These are phyloP conservation scores for Russula brevipes DNA, from an alignment of 768 basidiomycete genomes.

Conservation along the genomic window DNA sequence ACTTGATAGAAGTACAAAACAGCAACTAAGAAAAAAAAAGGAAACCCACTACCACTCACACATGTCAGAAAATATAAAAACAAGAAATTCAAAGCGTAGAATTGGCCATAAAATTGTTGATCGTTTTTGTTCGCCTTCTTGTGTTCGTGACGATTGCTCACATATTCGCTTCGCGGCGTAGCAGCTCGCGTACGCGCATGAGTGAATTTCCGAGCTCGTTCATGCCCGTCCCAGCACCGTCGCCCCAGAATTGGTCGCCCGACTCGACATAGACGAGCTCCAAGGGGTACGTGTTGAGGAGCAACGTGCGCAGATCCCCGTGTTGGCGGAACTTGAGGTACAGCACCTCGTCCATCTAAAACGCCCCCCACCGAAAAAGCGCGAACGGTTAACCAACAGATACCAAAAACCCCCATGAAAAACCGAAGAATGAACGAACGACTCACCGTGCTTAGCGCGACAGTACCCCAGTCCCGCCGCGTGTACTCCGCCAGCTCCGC, in stretches of 20 bases:
- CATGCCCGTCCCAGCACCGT: conserved; percentile 46
- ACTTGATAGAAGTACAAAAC: too few species aligned
- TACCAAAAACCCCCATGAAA: too few species aligned
- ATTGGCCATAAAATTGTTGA: too few species aligned
- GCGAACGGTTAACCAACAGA: too few species aligned
- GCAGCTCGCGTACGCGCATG: conserved; percentile 46
- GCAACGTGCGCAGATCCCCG: conserved; percentile 45
- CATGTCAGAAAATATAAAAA: too few species aligned
- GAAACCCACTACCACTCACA: too few species aligned
- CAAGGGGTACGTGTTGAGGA: conserved; percentile 49
- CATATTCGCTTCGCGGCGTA: conserved; percentile 26
- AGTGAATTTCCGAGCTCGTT: conserved; percentile 65
- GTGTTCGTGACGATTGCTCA: too few species aligned
- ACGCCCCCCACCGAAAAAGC: conserved; percentile 9
- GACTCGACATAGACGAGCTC: conserved; percentile 46
- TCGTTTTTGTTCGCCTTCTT: too few species aligned
- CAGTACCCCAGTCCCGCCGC: conserved; percentile 50
- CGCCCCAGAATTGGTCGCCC: conserved; percentile 61
- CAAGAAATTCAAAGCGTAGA: conserved; percentile 20
- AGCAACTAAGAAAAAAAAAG: too few species aligned
- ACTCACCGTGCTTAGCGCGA: conserved; percentile 49
- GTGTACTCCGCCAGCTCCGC: conserved; percentile 33
- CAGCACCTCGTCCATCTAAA: conserved; percentile 64
- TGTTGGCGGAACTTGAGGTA: conserved; percentile 70
- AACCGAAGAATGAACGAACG: background rate